These are phyloP conservation scores for Corynespora cassiicola DNA, from an alignment of 2,329 filamentous ascomycete genomes.

Conservation along the genomic window DNA sequence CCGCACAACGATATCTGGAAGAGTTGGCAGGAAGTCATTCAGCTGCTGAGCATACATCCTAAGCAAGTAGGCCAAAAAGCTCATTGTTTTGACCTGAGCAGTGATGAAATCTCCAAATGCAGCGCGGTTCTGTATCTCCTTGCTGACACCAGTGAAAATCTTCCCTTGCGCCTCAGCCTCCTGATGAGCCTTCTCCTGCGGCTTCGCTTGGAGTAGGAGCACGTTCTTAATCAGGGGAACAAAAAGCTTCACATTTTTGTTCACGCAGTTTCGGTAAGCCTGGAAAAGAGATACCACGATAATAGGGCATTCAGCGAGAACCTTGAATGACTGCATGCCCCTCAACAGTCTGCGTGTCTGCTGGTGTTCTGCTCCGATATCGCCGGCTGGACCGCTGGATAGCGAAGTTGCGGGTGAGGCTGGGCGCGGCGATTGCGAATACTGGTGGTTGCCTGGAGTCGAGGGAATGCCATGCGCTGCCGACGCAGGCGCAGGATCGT, in stretches of 20 bases:
- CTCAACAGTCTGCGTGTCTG: constrained; percentile 81
- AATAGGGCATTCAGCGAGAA: constrained; percentile 95
- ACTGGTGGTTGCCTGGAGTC: constrained; percentile 67
- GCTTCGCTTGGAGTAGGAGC: constrained; percentile 85
- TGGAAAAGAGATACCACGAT: constrained; percentile 99
- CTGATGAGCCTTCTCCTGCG: constrained; percentile 88
- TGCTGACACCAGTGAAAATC: constrained; percentile 91
- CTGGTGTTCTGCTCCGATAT: constrained; percentile 83
- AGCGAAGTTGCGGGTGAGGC: constrained; percentile 88
- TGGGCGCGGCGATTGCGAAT: constrained; percentile 86
- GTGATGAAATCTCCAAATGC: constrained; percentile 98
- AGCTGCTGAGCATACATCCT: constrained; percentile 87
- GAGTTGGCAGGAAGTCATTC: constrained; percentile 81
- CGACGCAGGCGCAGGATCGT: constrained; percentile 68
- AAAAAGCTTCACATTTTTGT: constrained; percentile 87
- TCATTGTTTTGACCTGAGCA: constrained; percentile 99
- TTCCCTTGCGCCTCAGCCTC: constrained; percentile 81
- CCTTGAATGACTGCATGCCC: constrained; percentile 99
- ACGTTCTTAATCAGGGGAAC: constrained; percentile 94
- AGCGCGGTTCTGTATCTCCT: constrained; percentile 88
- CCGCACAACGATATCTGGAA: constrained; percentile 90
- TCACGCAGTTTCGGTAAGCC: constrained; percentile 80
- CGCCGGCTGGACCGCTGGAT: constrained; percentile 71
- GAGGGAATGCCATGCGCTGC: constrained; percentile 65
- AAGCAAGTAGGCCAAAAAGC: constrained; percentile 91